A percentile compares a stretch with the other conserved stretches of the same genome.
Conservation (phyloP, 345 rosid genomes). For the Hypericum androsaemum region DNA sequence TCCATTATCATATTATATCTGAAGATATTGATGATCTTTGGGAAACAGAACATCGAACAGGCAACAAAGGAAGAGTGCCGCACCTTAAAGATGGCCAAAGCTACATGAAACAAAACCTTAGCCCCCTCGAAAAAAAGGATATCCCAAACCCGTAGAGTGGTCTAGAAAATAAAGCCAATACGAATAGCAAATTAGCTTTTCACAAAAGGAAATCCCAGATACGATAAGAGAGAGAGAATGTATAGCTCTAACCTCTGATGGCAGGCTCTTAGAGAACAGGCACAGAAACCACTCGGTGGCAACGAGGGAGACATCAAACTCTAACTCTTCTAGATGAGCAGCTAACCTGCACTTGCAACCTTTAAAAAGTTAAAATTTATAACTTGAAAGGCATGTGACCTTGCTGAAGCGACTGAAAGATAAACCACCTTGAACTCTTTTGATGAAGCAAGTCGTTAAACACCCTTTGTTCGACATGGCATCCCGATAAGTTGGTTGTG, state of each 20-base stretch:
- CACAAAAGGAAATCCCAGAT: slow-evolving; percentile 1
- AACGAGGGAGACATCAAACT: slow-evolving; percentile 95
- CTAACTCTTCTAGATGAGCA: slow-evolving; percentile 76
- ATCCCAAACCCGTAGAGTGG: slow-evolving; percentile 97
- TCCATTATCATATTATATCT: neutral
- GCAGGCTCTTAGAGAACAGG: slow-evolving; percentile 97
- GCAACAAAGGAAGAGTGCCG: neutral
- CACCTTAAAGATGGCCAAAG: slow-evolving; percentile 97
- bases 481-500: slow-evolving; percentile 84
- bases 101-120: slow-evolving; percentile 91
- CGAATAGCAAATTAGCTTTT: slow-evolving; percentile 1
- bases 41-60: no score
- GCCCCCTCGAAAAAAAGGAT: slow-evolving; percentile 97
- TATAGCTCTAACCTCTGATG: slow-evolving; percentile 73
- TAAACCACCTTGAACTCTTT: slow-evolving; percentile 68
- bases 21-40: no score
- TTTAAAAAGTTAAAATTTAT: slow-evolving; percentile 6
- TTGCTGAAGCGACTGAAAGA: neutral
- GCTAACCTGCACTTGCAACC: slow-evolving; percentile 56
- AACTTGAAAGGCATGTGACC: slow-evolving; percentile 3
- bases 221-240: neutral
- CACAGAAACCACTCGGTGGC: slow-evolving; percentile 99
- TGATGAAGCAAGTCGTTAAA: slow-evolving; percentile 83
- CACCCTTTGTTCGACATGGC: slow-evolving; percentile 97
- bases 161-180: slow-evolving; percentile 32